Evolutionary conservation across 441 rosid species (phyloP), one percentile per base, ranked within the genome.

Genomic region (Pelargonium fulgidum): DNA sequence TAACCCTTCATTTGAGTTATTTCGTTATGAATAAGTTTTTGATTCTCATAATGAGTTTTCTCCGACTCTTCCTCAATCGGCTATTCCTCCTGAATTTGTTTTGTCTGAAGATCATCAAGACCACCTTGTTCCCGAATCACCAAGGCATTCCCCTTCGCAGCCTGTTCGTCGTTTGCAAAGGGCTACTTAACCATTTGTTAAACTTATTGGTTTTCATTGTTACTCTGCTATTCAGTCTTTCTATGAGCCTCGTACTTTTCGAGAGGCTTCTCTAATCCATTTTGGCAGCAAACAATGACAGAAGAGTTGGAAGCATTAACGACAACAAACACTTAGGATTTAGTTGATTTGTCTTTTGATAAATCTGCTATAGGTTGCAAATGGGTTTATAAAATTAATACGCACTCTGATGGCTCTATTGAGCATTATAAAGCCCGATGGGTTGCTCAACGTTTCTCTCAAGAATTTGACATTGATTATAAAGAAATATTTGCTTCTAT

Each of bases 271-370:
- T 8, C 71, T 17, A 68, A 68, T 62, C 36, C n/a, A 1, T 10
- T 20, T 7, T 62, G 65, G 36, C 12, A 62, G 39, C 65, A 62
- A 62, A 39, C 65, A 19, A 62, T 20, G 65, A 62, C n/a, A 20
- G 2, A 20, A 4, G 36, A 62, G 19, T 6, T 62, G 11, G 39
- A 62, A 8, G 36, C 65, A 1, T 20, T 62, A 19, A 10, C 19
- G 1, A 62, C 20, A 20, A 62, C 36, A 1, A 9, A 0, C 0
- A 62, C 65, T 20, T 19, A 12, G n/a, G 65, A 62, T 7, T 10
- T 62, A 10, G 64, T 59, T 61, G 7, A 14, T 5, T 7, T 19
- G 4, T 29, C 64, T 1, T 1, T 0, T 0, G 64, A 17, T 1
- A 61, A 61, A 24, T 16, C 36, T 3, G 4, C 12, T 3, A 9